Conservation (phyloP, 495 filamentous ascomycete genomes). For the Aspergillus saccharolyticus region DNA sequence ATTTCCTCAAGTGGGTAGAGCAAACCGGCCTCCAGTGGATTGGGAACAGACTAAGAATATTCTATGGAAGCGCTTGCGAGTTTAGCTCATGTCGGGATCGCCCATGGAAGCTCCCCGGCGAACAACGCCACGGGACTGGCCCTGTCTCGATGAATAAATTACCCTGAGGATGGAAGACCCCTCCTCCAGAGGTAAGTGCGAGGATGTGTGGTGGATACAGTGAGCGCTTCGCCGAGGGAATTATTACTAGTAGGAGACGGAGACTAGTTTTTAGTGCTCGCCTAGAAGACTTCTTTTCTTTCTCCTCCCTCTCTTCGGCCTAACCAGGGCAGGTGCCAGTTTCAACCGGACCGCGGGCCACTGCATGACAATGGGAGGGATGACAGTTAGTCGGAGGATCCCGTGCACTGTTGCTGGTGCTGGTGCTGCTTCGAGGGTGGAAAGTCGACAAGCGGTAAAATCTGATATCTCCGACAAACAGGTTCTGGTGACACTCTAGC, state of each 20-base stretch:
- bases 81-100: conserved; percentile 14
- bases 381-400: background rate
- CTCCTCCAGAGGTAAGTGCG: background rate
- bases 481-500: conserved; percentile 27
- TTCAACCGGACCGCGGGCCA: background rate
- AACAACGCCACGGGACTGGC: conserved; percentile 6
- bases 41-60: conserved; percentile 19
- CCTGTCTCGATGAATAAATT: background rate
- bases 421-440: background rate
- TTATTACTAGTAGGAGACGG: background rate
- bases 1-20: conserved; percentile 5
- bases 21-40: conserved; percentile 2
- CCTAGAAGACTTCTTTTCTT: background rate
- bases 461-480: conserved; percentile 20
- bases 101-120: conserved; percentile 5
- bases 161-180: background rate
- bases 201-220: background rate
- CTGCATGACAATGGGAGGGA: background rate
- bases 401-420: background rate
- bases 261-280: background rate
- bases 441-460: conserved; percentile 3
- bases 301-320: background rate
- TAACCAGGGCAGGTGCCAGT: background rate
- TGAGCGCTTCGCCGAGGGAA: background rate
- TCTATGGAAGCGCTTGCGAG: conserved; percentile 13